Evolutionary conservation across 1,139 yeast genomes (phyloP).

Genomic region (Pichia norvegensis): DNA sequence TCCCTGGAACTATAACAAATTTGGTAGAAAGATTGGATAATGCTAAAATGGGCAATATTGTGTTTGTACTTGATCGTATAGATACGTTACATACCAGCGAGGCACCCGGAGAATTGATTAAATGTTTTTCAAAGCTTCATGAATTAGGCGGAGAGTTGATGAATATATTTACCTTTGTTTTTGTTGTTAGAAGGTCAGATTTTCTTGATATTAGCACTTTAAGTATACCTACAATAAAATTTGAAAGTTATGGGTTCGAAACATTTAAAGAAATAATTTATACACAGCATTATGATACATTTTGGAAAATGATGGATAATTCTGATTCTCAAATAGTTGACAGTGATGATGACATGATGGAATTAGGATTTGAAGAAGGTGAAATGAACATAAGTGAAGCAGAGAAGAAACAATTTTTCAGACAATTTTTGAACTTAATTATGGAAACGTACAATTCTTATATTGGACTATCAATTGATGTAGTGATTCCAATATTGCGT

Average conservation of each 20-base stretch:
- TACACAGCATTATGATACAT: constrained; percentile 10
- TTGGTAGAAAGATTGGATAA: constrained; percentile 6
- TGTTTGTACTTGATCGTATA: constrained; percentile 24
- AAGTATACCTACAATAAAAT: constrained; percentile 21
- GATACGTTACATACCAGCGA: constrained; percentile 22
- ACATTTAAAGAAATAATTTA: constrained; percentile 21
- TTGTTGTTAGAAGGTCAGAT: constrained; percentile 23
- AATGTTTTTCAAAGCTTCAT: constrained; percentile 22
- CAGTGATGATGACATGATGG: neutral
- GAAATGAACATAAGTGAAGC: neutral
- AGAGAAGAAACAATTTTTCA: constrained; percentile 13
- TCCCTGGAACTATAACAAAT: constrained; percentile 21
- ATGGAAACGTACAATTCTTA: constrained; percentile 24
- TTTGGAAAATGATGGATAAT: constrained; percentile 13
- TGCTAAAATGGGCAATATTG: constrained; percentile 9
- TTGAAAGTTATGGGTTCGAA: constrained; percentile 16
- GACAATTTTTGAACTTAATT: constrained; percentile 21
- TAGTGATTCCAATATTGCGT: constrained; percentile 22
- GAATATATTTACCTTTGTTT: constrained; percentile 18
- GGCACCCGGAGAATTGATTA: constrained; percentile 18
- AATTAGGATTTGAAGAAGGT: neutral
- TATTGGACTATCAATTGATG: constrained; percentile 21
- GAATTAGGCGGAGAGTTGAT: constrained; percentile 18
- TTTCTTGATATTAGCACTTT: constrained; percentile 20
- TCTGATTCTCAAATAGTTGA: neutral